phyloP scores from a whole-genome alignment of 495 filamentous ascomycete species.

The Neurospora tetraspora region DNA sequence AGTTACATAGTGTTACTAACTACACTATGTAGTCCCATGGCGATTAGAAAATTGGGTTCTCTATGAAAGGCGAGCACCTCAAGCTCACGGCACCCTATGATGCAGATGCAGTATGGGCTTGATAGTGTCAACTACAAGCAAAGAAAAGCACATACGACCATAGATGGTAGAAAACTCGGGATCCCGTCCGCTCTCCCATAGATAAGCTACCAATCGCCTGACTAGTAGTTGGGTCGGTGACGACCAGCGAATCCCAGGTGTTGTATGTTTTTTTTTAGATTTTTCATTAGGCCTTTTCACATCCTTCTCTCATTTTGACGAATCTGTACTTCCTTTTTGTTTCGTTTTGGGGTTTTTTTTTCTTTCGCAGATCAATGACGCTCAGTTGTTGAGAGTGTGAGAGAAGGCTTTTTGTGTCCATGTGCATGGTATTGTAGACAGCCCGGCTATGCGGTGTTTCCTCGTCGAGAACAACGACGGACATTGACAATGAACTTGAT shows the following conservation, averaged over 20 bases:
- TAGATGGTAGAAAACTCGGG: constrained; percentile 26
- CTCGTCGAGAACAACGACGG: not conserved
- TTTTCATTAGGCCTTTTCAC: not conserved
- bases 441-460: not conserved
- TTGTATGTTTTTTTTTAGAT: constrained; percentile 12
- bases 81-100: not conserved
- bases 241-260: constrained; percentile 24
- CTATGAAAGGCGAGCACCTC: not conserved
- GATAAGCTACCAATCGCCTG: not conserved
- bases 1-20: not conserved
- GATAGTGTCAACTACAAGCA: not conserved
- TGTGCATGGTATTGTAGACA: not conserved
- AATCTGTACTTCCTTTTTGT: not conserved
- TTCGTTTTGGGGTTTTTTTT: not conserved
- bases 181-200: constrained; percentile 38
- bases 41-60: not conserved
- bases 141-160: not conserved
- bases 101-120: not conserved
- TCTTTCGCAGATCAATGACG: not conserved
- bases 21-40: not conserved
- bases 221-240: constrained; percentile 42
- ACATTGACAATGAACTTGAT: not conserved
- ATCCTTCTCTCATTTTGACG: not conserved
- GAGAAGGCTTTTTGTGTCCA: not conserved
- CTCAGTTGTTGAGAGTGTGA: not conserved